Evolutionary conservation across 2,329 filamentous ascomycete genomes (phyloP).

Genomic region (Fusarium sp.): DNA sequence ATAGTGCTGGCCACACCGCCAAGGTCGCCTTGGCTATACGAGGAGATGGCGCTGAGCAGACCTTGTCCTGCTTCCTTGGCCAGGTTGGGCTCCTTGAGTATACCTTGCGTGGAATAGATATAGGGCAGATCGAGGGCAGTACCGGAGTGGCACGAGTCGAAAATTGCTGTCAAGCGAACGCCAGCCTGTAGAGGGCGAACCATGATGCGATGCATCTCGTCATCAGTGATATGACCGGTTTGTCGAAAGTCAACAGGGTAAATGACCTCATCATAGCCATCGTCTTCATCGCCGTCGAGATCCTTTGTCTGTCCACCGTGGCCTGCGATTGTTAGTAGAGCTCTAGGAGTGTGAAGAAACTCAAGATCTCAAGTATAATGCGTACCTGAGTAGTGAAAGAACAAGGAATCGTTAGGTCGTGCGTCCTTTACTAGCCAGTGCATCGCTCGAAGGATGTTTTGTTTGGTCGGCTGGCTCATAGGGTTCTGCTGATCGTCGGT

Average conservation of each 20-base stretch:
- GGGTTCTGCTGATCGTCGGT: slow-evolving; percentile 98
- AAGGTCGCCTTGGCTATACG: slow-evolving; percentile 78
- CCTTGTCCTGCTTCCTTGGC: slow-evolving; percentile 77
- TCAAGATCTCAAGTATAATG: slow-evolving; percentile 10
- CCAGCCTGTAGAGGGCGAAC: slow-evolving; percentile 68
- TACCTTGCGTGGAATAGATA: slow-evolving; percentile 76
- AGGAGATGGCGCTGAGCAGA: slow-evolving; percentile 70
- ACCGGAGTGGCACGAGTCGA: slow-evolving; percentile 76
- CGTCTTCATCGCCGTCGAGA: slow-evolving; percentile 82
- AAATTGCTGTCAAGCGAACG: slow-evolving; percentile 72
- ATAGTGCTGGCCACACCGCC: slow-evolving; percentile 84
- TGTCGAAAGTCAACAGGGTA: slow-evolving; percentile 86
- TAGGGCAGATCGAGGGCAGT: slow-evolving; percentile 76
- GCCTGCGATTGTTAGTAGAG: slow-evolving; percentile 58
- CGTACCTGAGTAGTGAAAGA: slow-evolving; percentile 96
- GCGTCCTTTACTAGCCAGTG: slow-evolving; percentile 98
- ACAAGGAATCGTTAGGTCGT: slow-evolving; percentile 90
- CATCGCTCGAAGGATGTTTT: slow-evolving; percentile 95
- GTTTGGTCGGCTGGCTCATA: slow-evolving; percentile 96
- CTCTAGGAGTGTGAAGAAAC: background rate
- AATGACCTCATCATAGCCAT: slow-evolving; percentile 86
- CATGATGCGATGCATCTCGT: slow-evolving; percentile 85
- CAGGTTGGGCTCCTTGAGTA: slow-evolving; percentile 76
- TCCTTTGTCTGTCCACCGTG: slow-evolving; percentile 87
- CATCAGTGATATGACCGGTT: slow-evolving; percentile 85